phyloP scores from a whole-genome alignment of 257 asterid genomes.

The Forsythia suspensa region DNA sequence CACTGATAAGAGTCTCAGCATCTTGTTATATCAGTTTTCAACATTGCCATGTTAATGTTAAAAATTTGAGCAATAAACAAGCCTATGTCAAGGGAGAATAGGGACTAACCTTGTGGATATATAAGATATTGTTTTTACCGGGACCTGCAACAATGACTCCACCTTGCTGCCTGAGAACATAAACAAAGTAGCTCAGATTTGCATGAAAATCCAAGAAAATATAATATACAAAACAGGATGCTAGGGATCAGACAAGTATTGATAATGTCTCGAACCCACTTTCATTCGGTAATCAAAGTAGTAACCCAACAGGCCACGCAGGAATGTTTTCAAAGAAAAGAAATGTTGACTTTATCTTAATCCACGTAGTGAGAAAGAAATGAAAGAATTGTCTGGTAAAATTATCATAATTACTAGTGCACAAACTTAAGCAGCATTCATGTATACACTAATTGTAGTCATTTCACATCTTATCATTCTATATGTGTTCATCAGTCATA shows the following conservation, averaged over 20 bases:
- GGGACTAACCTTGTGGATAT: constrained; percentile 72
- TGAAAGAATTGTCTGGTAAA: background rate
- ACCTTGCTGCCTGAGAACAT: constrained; percentile 82
- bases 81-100: background rate
- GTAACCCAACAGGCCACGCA: background rate
- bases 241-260: background rate
- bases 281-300: background rate
- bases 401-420: background rate
- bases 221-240: background rate
- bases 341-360: background rate
- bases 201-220: background rate
- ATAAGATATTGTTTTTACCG: constrained; percentile 72
- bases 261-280: background rate
- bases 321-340: background rate
- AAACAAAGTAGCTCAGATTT: constrained; percentile 5
- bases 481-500: background rate
- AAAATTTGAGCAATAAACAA: background rate
- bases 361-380: background rate
- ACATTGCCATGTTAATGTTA: background rate
- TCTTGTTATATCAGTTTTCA: background rate
- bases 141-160: constrained; percentile 97
- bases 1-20: background rate
- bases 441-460: background rate
- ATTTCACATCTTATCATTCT: background rate
- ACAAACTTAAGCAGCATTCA: background rate